A percentile compares a stretch with the other conserved stretches of the same genome.
Conservation (phyloP, 345 rosid genomes). For the Citrus trifoliata region DNA sequence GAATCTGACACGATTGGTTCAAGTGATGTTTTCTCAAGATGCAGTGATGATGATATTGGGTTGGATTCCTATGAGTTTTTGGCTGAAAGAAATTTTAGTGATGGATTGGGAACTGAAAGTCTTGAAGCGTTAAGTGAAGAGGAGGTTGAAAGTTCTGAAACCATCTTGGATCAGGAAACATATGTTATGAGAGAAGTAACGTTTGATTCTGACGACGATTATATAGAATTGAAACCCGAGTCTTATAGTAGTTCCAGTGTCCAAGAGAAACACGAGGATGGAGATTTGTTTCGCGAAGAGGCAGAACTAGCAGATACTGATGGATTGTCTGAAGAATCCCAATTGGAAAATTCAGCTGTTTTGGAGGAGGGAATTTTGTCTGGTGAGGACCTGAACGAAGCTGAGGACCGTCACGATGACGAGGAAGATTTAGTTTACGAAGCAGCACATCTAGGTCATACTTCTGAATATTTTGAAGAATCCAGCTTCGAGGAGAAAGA, state of each 20-base stretch:
- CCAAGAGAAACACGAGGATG: conserved; percentile 4
- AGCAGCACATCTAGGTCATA: conserved; percentile 7
- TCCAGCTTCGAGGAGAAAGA: conserved; percentile 1
- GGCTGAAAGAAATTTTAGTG: conserved; percentile 13
- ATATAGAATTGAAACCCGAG: conserved; percentile 40
- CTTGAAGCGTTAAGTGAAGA: neutral
- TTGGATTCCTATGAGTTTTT: conserved; percentile 19
- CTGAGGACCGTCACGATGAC: conserved; percentile 6
- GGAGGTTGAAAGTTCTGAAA: conserved; percentile 9
- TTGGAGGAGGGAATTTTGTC: conserved; percentile 3
- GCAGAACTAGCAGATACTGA: conserved; percentile 1
- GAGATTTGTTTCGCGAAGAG: conserved; percentile 16
- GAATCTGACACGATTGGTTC: neutral
- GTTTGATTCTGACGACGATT: conserved; percentile 42
- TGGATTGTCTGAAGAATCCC: conserved; percentile 8
- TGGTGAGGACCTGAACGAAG: neutral
- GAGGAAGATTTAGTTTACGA: conserved; percentile 14
- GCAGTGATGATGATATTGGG: neutral
- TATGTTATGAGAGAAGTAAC: neutral
- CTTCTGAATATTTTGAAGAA: conserved; percentile 20
- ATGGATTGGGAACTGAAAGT: conserved; percentile 28
- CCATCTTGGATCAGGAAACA: neutral
- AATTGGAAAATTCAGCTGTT: conserved; percentile 20
- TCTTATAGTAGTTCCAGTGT: conserved; percentile 23
- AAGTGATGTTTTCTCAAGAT: neutral